Evolutionary conservation across 2,329 filamentous ascomycete species (phyloP).

Genomic region (Raffaelea ambrosiae): DNA sequence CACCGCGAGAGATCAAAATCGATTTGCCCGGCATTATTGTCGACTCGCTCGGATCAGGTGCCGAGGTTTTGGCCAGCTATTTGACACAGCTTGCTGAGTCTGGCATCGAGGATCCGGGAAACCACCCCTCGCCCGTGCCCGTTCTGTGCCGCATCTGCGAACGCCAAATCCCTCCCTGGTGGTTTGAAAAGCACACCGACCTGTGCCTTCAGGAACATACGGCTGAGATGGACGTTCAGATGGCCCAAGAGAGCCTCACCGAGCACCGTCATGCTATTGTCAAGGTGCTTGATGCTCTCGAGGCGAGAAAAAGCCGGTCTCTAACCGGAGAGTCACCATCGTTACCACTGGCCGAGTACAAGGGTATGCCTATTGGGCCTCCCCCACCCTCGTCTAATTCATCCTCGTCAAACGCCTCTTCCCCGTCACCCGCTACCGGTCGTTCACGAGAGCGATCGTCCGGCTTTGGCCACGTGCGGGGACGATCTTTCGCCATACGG

Average conservation of each 20-base stretch:
- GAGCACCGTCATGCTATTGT: constrained; percentile 94
- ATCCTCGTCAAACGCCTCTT: constrained; percentile 34
- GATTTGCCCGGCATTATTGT: constrained; percentile 84
- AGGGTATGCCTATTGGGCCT: constrained; percentile 75
- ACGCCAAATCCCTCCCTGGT: constrained; percentile 94
- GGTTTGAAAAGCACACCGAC: constrained; percentile 99
- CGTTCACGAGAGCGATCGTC: constrained; percentile 63
- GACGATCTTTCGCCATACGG: constrained; percentile 82
- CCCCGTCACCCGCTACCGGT: constrained; percentile 62
- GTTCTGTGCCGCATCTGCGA: constrained; percentile 96
- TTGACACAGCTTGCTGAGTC: constrained; percentile 82
- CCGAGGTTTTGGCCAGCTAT: constrained; percentile 89
- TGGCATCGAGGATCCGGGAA: constrained; percentile 64
- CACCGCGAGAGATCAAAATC: constrained; percentile 88
- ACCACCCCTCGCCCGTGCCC: constrained; percentile 71
- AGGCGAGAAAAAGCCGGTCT: constrained; percentile 64
- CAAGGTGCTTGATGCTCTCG: constrained; percentile 85
- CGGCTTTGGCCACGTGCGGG: constrained; percentile 67
- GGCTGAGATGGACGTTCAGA: constrained; percentile 95
- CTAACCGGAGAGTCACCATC: constrained; percentile 42
- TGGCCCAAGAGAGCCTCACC: constrained; percentile 83
- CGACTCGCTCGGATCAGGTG: constrained; percentile 87
- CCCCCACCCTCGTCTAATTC: constrained; percentile 55
- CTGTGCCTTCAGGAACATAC: constrained; percentile 91
- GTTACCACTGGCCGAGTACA: constrained; percentile 67